A percentile compares a stretch with the other conserved stretches of the same genome.
Evolutionary conservation across 306 rosid species (phyloP).

Genomic region (Quillaja saponaria): DNA sequence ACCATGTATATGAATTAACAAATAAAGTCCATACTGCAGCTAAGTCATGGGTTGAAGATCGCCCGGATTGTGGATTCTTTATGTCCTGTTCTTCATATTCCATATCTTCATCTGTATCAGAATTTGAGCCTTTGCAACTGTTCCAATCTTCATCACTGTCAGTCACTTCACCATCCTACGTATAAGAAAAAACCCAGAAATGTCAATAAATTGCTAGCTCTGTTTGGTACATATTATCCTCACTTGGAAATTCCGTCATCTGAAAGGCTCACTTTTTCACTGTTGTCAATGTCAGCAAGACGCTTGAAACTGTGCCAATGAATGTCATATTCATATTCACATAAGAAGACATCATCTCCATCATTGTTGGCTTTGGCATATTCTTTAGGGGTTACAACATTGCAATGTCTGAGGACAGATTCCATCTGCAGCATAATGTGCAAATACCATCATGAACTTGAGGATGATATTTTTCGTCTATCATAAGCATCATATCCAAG

Average conservation of each 20-base stretch:
- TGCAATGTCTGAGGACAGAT: constrained; percentile 75
- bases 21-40: constrained; percentile 72
- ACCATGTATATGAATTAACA: constrained; percentile 23
- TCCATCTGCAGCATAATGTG: constrained; percentile 65
- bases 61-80: constrained; percentile 40
- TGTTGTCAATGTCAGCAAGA: constrained; percentile 69
- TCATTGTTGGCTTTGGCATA: constrained; percentile 63
- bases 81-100: constrained; percentile 62
- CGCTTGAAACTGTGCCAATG: constrained; percentile 91
- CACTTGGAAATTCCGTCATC: no score
- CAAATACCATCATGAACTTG: constrained; percentile 21
- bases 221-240: no score
- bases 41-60: constrained; percentile 46
- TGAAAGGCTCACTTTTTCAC: constrained; percentile 49
- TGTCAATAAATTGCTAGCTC: constrained; percentile 5
- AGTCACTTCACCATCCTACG: constrained; percentile 60
- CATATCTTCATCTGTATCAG: constrained; percentile 72
- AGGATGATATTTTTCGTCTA: constrained; percentile 20
- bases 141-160: constrained; percentile 82
- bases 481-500: constrained; percentile 9
- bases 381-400: constrained; percentile 70
- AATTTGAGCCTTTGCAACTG: constrained; percentile 46
- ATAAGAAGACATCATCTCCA: constrained; percentile 85
- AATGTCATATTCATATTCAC: constrained; percentile 89
- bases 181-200: constrained; percentile 25